Evolutionary conservation across 805 yeast species (phyloP).

Genomic region (Suhomyces xylopsoci): DNA sequence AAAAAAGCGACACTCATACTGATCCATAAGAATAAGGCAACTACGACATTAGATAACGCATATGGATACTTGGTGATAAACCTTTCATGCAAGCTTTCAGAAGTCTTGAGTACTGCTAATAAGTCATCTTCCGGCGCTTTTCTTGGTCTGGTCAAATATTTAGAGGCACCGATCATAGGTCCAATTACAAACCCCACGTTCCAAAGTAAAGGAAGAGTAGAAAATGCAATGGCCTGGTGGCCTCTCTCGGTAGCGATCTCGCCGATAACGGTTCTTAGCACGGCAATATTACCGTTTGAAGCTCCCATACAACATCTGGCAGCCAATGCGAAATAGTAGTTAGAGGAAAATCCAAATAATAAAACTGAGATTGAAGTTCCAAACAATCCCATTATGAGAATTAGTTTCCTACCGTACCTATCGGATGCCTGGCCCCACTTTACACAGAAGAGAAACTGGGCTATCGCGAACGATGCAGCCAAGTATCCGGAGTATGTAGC

Average conservation of each 20-base stretch:
- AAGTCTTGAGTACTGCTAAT: no score
- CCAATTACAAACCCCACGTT: conserved; percentile 61
- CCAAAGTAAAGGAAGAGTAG: conserved; percentile 59
- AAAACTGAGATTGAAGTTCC: conserved; percentile 51
- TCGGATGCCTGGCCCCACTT: conserved; percentile 62
- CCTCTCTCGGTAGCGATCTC: conserved; percentile 54
- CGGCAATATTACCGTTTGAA: conserved; percentile 63
- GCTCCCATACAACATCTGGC: conserved; percentile 56
- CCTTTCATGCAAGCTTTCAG: conserved; percentile 17
- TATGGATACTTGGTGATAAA: conserved; percentile 34
- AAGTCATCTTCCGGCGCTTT: conserved; percentile 8
- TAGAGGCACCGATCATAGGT: conserved; percentile 54
- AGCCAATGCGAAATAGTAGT: conserved; percentile 49
- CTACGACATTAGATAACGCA: conserved; percentile 38
- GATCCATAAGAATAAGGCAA: conserved; percentile 22
- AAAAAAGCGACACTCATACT: conserved; percentile 30
- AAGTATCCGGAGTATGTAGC: conserved; percentile 61
- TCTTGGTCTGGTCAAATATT: conserved; percentile 47
- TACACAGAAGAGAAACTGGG: conserved; percentile 55
- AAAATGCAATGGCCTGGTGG: conserved; percentile 63
- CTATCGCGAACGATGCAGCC: conserved; percentile 58
- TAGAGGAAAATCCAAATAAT: conserved; percentile 52
- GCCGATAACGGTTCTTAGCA: conserved; percentile 60
- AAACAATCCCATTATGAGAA: conserved; percentile 48
- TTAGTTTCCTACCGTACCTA: conserved; percentile 53